Percentiles rank a stretch among this genome's conserved stretches.
phyloP scores from a whole-genome alignment of 345 rosid genomes.

The Eucalyptus rudis region DNA sequence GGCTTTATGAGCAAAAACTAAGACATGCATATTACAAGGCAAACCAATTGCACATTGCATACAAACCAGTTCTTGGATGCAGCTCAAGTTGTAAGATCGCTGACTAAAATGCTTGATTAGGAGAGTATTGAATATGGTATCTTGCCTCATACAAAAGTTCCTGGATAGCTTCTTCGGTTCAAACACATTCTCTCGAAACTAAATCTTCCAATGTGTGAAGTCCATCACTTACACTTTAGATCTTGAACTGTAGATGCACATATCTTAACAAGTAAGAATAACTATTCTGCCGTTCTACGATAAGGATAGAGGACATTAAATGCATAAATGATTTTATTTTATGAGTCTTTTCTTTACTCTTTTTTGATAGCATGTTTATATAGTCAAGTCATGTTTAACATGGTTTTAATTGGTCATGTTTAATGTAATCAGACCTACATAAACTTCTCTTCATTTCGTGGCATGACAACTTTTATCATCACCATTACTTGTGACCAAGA shows the following conservation, averaged over 20 bases:
- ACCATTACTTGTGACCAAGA: not conserved
- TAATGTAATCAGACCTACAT: too few relatives aligned
- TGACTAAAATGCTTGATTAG: not conserved
- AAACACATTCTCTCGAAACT: not conserved
- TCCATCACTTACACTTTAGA: not conserved
- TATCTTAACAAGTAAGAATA: not conserved
- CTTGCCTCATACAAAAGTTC: not conserved
- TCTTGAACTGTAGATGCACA: not conserved
- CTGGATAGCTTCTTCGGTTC: not conserved
- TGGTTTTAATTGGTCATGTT: not conserved
- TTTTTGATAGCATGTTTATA: not conserved
- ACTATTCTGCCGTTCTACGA: not conserved
- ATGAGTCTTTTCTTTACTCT: not conserved
- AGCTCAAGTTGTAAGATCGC: not conserved
- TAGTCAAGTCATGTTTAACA: not conserved
- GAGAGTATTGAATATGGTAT: not conserved
- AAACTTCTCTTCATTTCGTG: not conserved
- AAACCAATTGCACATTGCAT: not conserved
- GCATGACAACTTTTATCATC: not conserved
- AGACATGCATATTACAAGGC: not conserved
- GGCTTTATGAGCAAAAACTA: not conserved
- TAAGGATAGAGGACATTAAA: not conserved
- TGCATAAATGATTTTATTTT: not conserved
- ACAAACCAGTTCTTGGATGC: not conserved
- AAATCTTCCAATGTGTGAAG: not conserved